Base-by-base conservation (phyloP, 768 basidiomycete genomes). In the Strobilomyces dryophilus region DNA sequence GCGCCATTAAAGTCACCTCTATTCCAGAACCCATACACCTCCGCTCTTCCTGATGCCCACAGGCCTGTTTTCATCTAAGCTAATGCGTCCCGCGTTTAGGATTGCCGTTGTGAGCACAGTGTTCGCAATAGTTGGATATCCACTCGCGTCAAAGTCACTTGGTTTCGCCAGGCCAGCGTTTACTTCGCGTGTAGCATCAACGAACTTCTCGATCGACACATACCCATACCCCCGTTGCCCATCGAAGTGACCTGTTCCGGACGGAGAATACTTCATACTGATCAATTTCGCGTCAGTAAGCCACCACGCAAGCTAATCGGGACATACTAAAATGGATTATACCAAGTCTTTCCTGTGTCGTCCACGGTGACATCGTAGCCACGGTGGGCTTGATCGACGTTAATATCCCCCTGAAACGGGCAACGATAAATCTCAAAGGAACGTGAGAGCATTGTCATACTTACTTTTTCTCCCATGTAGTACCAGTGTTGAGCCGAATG, bases 251-350 rank as follows among this genome's bases (percentile, higher is more conserved):
- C 92, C 94, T 51, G 81, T 87, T 72, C 89, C 90, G 49, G 90
- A 92, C 5, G 92, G 90, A 36, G 91, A 88, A 71, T 95, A 95
- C 64, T 95, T 95, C 88, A 95, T 95, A 74, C 89, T 90, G 67
- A 10, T 15, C 41, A 36, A 51, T 27, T 34, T 50, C 5, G 34
- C 36, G 60, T 54, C 49, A 54, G 53, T 24, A 53, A 57, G 17
- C 26, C 12, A 41, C 40, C 12, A 41, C 40, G 27, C 21, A 34
- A 24, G 44, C 10, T 18, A 52, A 18, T 46, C 1, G 4, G n/a
- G 31, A 78, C 89, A 59, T 71, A 90, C 89, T 92, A 92, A 80
- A 92, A 92, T 20, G 92, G 92, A 70, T 95, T 94, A 71, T 85
- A 87, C 85, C 82, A 89, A 24, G 81, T 72, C 73, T 92, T 92